Conservation (phyloP, 306 rosid genomes). For the Sicyos edulis region DNA sequence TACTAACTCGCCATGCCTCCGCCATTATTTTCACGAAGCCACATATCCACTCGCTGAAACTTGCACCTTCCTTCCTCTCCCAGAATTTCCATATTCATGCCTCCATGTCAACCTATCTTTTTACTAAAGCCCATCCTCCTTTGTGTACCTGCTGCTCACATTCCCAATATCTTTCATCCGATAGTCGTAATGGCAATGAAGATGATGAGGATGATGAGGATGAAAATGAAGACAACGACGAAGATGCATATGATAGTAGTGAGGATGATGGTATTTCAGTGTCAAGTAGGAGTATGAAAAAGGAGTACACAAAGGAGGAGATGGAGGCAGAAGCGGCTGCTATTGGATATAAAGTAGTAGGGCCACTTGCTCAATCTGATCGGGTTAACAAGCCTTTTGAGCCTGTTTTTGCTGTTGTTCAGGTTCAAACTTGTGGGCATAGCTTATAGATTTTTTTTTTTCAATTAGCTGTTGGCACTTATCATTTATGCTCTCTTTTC, state of each 20-base stretch:
- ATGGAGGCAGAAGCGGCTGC: too few relatives aligned
- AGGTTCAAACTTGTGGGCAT: conserved; percentile 37
- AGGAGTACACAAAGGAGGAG: conserved; percentile 59
- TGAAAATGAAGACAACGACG: conserved; percentile 28
- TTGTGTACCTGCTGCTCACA: conserved; percentile 32
- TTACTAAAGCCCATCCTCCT: too few relatives aligned
- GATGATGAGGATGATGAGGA: conserved; percentile 28
- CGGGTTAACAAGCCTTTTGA: too few relatives aligned
- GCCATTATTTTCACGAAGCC: conserved; percentile 36
- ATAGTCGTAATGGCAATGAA: conserved; percentile 22
- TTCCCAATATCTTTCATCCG: conserved; percentile 47
- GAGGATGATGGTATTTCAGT: conserved; percentile 37
- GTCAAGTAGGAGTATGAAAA: conserved; percentile 31
- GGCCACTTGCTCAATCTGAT: too few relatives aligned
- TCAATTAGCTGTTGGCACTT: background rate
- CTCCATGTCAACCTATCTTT: conserved; percentile 23
- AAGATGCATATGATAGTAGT: conserved; percentile 29
- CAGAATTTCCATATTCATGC: conserved; percentile 24
- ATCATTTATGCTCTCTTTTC: conserved; percentile 10
- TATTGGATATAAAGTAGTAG: too few relatives aligned
- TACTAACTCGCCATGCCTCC: conserved; percentile 46
- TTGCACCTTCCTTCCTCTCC: conserved; percentile 20
- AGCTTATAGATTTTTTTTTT: background rate
- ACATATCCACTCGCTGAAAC: conserved; percentile 27
- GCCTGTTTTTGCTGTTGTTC: conserved; percentile 74